Evolutionary conservation across 75 land plant species (phyloP).

Genomic region (Cupressus sempervirens): DNA sequence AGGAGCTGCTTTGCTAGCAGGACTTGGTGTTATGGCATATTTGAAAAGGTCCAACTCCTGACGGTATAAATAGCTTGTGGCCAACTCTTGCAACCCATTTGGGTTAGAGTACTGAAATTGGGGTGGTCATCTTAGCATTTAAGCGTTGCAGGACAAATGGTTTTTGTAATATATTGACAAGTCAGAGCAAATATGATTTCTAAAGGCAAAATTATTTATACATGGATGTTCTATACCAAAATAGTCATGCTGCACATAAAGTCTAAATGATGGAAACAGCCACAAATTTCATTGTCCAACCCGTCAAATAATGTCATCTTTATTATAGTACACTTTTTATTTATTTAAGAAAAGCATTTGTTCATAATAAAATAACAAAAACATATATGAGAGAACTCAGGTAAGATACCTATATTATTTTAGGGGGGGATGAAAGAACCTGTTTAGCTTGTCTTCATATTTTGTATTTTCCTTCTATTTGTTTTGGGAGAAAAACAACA

Average conservation of each 20-base stretch:
- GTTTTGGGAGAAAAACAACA: too few relatives aligned
- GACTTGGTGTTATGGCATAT: slow-evolving; percentile 58
- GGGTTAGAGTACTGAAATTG: not conserved
- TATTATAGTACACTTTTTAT: not conserved
- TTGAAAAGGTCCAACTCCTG: slow-evolving; percentile 38
- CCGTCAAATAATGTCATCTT: not conserved
- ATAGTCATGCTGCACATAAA: not conserved
- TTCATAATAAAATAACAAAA: too few relatives aligned
- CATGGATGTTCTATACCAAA: not conserved
- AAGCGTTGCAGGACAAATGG: not conserved
- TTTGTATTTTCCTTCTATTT: too few relatives aligned
- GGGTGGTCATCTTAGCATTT: not conserved
- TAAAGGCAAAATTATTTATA: not conserved
- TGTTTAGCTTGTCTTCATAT: not conserved
- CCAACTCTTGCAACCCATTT: not conserved
- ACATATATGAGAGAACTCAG: too few relatives aligned
- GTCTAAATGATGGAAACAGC: not conserved
- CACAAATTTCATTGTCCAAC: not conserved
- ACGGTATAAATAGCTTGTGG: slow-evolving; percentile 4
- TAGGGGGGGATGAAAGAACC: not conserved
- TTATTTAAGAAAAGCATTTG: too few relatives aligned
- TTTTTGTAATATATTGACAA: slow-evolving; percentile 1
- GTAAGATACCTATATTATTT: not conserved
- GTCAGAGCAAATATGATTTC: not conserved
- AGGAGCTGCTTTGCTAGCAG: slow-evolving; percentile 68